Conservation (phyloP, 2,329 filamentous ascomycete species). For the Seiridium cupressi region DNA sequence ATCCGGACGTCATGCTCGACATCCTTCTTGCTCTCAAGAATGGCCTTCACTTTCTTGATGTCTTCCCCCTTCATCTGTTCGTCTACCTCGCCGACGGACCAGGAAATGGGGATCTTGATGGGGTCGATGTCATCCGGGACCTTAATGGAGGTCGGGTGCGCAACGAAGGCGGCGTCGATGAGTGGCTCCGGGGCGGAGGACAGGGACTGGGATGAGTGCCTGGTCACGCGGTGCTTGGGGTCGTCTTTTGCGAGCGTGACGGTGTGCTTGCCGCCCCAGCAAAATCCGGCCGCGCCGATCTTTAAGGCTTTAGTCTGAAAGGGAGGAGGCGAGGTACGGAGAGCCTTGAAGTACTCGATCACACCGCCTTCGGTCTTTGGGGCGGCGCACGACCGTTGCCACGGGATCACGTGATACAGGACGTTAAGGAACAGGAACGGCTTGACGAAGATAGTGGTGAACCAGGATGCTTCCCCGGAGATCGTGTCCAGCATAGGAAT, state of each 20-base stretch:
- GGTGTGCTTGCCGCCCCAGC: conserved; percentile 60
- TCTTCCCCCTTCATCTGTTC: conserved; percentile 31
- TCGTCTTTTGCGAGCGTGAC: conserved; percentile 39
- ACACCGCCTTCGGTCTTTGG: background rate
- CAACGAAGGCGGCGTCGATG: conserved; percentile 50
- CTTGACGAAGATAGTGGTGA: background rate
- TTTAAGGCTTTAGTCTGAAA: background rate
- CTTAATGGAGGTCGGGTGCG: conserved; percentile 48
- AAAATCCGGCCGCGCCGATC: conserved; percentile 58
- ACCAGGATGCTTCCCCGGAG: background rate
- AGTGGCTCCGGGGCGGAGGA: conserved; percentile 27
- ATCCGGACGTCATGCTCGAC: conserved; percentile 31
- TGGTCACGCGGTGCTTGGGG: conserved; percentile 14
- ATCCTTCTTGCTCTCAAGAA: conserved; percentile 32
- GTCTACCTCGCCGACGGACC: conserved; percentile 46
- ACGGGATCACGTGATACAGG: background rate
- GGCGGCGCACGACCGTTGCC: background rate
- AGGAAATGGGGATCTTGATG: conserved; percentile 40
- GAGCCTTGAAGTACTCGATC: background rate
- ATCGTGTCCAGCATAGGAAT: background rate
- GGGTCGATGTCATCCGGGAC: conserved; percentile 47
- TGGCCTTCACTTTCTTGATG: conserved; percentile 29
- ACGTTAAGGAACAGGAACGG: background rate
- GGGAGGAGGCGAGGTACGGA: background rate
- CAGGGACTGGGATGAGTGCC: background rate